These are phyloP conservation scores for Lablab purpureus DNA, from an alignment of 306 rosid species.

Conservation along the genomic window DNA sequence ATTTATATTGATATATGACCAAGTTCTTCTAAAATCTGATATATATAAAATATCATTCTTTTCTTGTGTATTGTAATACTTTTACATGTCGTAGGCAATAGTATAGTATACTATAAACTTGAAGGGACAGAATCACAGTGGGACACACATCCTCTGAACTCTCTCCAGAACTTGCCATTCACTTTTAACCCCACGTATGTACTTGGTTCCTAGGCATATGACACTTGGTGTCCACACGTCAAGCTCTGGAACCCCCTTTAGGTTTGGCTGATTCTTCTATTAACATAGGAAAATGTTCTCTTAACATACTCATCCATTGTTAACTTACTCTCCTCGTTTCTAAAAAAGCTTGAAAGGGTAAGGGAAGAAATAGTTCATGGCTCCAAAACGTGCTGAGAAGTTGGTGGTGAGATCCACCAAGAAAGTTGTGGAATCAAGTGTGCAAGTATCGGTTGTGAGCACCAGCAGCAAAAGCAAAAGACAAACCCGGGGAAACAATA, in stretches of 20 bases:
- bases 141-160: constrained; percentile 8
- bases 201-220: constrained; percentile 9
- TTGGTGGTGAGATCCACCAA: constrained; percentile 53
- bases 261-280: not conserved
- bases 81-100: not conserved
- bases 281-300: too few species aligned
- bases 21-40: not conserved
- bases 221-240: constrained; percentile 57
- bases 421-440: constrained; percentile 48
- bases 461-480: constrained; percentile 41
- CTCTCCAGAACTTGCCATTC: constrained; percentile 33
- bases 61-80: not conserved
- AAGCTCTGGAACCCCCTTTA: not conserved
- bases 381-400: constrained; percentile 57
- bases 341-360: not conserved
- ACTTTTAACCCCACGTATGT: constrained; percentile 46
- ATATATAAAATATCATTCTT: not conserved
- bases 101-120: not conserved
- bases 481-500: constrained; percentile 20
- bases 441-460: constrained; percentile 51
- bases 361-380: constrained; percentile 41
- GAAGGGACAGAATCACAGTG: not conserved
- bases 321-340: not conserved
- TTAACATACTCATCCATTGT: not conserved
- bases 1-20: not conserved